phyloP scores from a whole-genome alignment of 1,284 basidiomycete species.

The Microbotryum lychnidis-dioicae region DNA sequence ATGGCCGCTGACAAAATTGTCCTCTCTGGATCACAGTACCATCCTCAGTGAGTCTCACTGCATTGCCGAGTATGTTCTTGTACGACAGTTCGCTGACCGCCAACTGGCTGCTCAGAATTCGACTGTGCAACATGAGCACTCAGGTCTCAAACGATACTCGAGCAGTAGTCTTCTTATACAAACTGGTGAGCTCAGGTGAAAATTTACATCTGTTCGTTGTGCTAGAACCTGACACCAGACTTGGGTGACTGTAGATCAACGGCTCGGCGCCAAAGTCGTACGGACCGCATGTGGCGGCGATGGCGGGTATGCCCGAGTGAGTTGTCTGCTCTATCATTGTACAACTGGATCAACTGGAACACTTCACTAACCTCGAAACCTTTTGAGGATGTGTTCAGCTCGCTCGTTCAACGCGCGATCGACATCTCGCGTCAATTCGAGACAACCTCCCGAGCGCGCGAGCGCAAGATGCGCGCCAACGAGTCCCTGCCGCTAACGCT shows the following conservation, averaged over 20 bases:
- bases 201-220: conserved; percentile 38
- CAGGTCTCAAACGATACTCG: conserved; percentile 80
- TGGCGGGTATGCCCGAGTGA: conserved; percentile 31
- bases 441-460: conserved; percentile 44
- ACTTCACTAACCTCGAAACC: conserved; percentile 35
- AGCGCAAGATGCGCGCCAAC: conserved; percentile 60
- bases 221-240: background rate
- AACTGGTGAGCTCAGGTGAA: conserved; percentile 76
- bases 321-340: conserved; percentile 41
- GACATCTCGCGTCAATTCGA: conserved; percentile 81
- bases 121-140: conserved; percentile 90
- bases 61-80: too few species aligned
- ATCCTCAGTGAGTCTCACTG: conserved; percentile 45
- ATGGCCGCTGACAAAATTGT: background rate
- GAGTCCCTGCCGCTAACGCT: conserved; percentile 60
- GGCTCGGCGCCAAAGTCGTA: conserved; percentile 35
- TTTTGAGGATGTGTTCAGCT: conserved; percentile 41
- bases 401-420: conserved; percentile 74
- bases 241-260: conserved; percentile 8
- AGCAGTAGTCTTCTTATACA: conserved; percentile 86
- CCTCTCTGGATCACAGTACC: conserved; percentile 48
- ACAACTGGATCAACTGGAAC: conserved; percentile 39
- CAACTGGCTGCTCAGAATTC: conserved; percentile 52
- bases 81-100: too few species aligned
- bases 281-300: conserved; percentile 33